Evolutionary conservation across 768 basidiomycete species (phyloP), one percentile per base, ranked within the genome.

Genomic region (Pholiota conissans): DNA sequence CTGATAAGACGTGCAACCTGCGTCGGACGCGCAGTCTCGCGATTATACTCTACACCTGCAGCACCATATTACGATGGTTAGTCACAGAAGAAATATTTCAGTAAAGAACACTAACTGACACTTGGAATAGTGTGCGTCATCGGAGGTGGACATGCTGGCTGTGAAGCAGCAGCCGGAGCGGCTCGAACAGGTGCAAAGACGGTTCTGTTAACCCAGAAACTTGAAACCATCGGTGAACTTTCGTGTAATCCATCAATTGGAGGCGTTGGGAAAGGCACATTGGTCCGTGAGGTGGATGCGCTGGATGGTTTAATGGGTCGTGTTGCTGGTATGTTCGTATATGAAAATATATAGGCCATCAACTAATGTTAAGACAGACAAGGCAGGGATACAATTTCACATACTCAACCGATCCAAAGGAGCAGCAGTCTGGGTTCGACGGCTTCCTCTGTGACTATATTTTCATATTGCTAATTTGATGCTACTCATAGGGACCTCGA

Each of bases 171-270:
- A 0, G 84, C 93, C 5, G 94, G 89, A 2, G 81, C 93, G 14
- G 93, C 94, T 1, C 79, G 94, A 45, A 83, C 88, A 0, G 93
- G 94, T 1, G 93, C 93, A 2, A 79, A 81, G 60, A 95, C 93
- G 0, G 63, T 93, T 8, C 77, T 96, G 7, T 71, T 96, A 56
- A 96, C 94, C 1, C 93, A 94, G 69, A 87, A 82, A 52, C 66
- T 91, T 14, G 86, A 90, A 49, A 93, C 86, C 0, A 84, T 96
- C 46, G 94, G 94, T 30, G 81, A 84, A 63, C 65, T 96, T 65
- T 94, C 92, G 20, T 96, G 94, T 65, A 96, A 96, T 69, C 94
- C 94, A 2, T 93, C 91, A 1, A 89, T 95, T 58, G 94, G 94
- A 6, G 93, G 93, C 18, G 86, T 96, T 3, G 94, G 94, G 5